Percentiles rank a stretch among this genome's conserved stretches.
phyloP scores from a whole-genome alignment of 129 eudicot species.

The Artemisia tridentata region DNA sequence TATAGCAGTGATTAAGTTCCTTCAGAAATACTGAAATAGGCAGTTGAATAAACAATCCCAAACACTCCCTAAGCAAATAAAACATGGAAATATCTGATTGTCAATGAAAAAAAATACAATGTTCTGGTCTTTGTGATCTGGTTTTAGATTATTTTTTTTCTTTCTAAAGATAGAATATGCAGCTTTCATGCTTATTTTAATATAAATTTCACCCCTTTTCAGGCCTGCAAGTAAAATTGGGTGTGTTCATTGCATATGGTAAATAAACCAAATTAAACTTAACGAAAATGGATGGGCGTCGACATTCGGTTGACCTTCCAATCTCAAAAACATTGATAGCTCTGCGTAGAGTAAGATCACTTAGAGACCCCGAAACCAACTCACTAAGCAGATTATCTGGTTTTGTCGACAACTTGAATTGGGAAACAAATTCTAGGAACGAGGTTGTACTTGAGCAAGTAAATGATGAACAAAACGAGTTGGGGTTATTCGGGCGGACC shows the following conservation, averaged over 20 bases:
- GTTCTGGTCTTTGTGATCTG: too few relatives aligned
- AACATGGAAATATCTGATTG: too few relatives aligned
- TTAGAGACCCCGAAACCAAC: conserved; percentile 91
- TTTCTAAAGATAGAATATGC: too few relatives aligned
- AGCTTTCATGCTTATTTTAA: too few relatives aligned
- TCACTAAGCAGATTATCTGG: conserved; percentile 66
- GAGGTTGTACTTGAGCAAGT: conserved; percentile 61
- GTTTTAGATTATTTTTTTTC: too few relatives aligned
- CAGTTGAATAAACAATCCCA: too few relatives aligned
- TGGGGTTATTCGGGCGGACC: conserved; percentile 34
- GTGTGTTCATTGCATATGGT: conserved; percentile 13
- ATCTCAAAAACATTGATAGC: conserved; percentile 78
- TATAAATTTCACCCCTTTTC: conserved; percentile 3
- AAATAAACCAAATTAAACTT: conserved; percentile 2
- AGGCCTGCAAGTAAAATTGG: conserved; percentile 25
- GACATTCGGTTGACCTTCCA: conserved; percentile 93
- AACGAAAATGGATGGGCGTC: conserved; percentile 68
- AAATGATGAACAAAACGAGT: conserved; percentile 31
- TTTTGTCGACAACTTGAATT: conserved; percentile 62
- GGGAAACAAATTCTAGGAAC: conserved; percentile 76
- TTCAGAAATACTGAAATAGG: too few relatives aligned
- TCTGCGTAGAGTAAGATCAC: conserved; percentile 92
- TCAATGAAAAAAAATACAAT: too few relatives aligned
- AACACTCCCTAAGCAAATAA: too few relatives aligned
- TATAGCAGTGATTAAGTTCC: too few relatives aligned